These are phyloP conservation scores for Rutstroemia sp. DNA, from an alignment of 2,329 filamentous ascomycete genomes.

Conservation along the genomic window DNA sequence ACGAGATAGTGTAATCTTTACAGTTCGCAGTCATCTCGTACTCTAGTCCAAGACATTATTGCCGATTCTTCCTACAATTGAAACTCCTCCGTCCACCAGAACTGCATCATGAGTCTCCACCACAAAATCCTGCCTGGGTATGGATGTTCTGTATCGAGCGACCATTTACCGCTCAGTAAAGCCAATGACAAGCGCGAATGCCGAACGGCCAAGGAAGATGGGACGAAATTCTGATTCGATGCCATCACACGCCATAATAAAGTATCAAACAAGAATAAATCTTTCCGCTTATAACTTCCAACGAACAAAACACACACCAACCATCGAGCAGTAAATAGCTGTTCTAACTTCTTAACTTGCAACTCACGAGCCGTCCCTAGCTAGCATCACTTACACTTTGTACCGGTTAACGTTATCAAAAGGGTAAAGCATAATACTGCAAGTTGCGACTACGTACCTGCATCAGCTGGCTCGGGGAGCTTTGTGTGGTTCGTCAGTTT, in stretches of 20 bases:
- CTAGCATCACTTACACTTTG: not conserved
- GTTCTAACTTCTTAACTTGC: not conserved
- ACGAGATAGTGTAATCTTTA: too few species aligned
- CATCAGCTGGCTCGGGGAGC: not conserved
- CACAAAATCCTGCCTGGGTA: too few species aligned
- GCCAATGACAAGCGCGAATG: not conserved
- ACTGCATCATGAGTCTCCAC: too few species aligned
- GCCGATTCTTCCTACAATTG: not conserved
- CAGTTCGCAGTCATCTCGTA: not conserved
- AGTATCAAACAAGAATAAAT: too few species aligned
- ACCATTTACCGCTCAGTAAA: slow-evolving; percentile 5
- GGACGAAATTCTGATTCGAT: not conserved
- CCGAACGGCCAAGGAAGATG: slow-evolving; percentile 3
- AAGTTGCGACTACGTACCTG: not conserved
- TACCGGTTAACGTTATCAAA: slow-evolving; percentile 7
- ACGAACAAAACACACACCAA: not conserved
- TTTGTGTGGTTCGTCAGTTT: slow-evolving; percentile 4
- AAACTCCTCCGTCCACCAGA: not conserved
- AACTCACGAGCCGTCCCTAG: slow-evolving; percentile 2
- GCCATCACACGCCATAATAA: not conserved
- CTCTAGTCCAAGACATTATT: not conserved
- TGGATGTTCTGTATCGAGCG: not conserved
- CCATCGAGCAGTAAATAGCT: not conserved
- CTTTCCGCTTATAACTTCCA: too few species aligned
- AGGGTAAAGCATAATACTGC: slow-evolving; percentile 3